A percentile compares a stretch with the other conserved stretches of the same genome.
These are phyloP conservation scores for Penicillium maclennaniae DNA, from an alignment of 495 filamentous ascomycete species.

Conservation along the genomic window DNA sequence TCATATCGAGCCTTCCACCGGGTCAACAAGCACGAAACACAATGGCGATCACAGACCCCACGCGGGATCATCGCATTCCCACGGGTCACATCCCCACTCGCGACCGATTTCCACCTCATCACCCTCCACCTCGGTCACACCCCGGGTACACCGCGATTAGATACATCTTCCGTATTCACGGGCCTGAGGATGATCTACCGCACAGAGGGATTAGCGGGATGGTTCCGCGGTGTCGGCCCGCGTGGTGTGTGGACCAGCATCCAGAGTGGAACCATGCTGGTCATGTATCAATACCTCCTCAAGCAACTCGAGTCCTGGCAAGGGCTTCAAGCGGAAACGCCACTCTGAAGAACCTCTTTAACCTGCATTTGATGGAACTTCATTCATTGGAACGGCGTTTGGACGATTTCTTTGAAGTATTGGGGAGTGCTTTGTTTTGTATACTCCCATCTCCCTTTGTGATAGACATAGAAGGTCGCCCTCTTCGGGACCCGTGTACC, in stretches of 20 bases:
- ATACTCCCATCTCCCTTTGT: conserved; percentile 6
- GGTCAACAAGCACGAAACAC: conserved; percentile 22
- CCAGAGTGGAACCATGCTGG: conserved; percentile 94
- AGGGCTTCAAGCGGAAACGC: conserved; percentile 21
- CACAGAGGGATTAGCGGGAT: conserved; percentile 80
- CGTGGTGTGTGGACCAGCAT: conserved; percentile 96
- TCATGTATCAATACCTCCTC: conserved; percentile 87
- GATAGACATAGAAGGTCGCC: conserved; percentile 7
- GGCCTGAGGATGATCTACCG: conserved; percentile 84
- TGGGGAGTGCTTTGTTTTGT: background rate
- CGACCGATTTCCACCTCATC: conserved; percentile 81
- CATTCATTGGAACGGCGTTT: conserved; percentile 32
- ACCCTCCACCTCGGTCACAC: conserved; percentile 71
- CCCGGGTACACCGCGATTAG: conserved; percentile 71
- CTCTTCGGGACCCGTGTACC: conserved; percentile 1
- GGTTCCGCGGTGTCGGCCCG: conserved; percentile 93
- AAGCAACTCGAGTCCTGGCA: conserved; percentile 62
- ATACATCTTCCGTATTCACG: conserved; percentile 83
- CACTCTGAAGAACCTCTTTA: conserved; percentile 19
- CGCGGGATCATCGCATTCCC: conserved; percentile 20
- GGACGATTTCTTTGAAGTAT: conserved; percentile 8
- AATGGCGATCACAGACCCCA: conserved; percentile 27
- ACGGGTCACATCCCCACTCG: conserved; percentile 32
- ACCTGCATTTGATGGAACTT: conserved; percentile 11
- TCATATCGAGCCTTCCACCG: conserved; percentile 22